Evolutionary conservation across 768 basidiomycete genomes (phyloP).

Genomic region (Boletus insuetus): DNA sequence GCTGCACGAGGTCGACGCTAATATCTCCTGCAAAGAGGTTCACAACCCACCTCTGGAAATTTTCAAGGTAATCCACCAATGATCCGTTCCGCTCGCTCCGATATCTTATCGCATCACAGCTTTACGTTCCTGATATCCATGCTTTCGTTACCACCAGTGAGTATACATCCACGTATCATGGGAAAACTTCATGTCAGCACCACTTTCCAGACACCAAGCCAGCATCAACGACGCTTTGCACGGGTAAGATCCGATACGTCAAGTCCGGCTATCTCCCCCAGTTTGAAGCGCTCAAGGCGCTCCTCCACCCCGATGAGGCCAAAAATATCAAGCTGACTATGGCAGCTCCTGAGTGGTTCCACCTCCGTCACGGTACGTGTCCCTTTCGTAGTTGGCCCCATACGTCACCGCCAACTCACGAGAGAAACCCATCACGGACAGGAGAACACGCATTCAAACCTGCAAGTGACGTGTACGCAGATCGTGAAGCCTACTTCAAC

Average conservation of each 20-base stretch:
- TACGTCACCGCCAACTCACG: background rate
- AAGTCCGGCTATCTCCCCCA: conserved; percentile 62
- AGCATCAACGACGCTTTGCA: conserved; percentile 22
- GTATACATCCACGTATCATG: background rate
- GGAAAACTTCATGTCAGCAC: background rate
- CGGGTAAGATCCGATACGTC: conserved; percentile 63
- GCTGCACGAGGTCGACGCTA: background rate
- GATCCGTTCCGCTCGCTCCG: too few species aligned
- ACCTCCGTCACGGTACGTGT: conserved; percentile 57
- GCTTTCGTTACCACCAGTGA: conserved; percentile 21
- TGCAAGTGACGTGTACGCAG: conserved; percentile 12
- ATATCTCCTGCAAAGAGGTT: conserved; percentile 16
- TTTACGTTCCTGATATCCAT: conserved; percentile 25
- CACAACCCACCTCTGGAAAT: conserved; percentile 23
- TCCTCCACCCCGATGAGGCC: conserved; percentile 61
- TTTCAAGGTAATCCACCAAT: conserved; percentile 18
- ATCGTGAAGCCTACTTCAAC: conserved; percentile 43
- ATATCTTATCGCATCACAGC: conserved; percentile 10
- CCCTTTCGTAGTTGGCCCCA: background rate
- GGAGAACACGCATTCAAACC: conserved; percentile 23
- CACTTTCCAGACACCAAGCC: conserved; percentile 19
- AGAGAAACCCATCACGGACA: background rate
- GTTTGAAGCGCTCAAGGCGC: conserved; percentile 56
- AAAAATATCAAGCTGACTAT: conserved; percentile 68
- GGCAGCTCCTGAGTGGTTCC: conserved; percentile 71